phyloP scores from a whole-genome alignment of 352 stramenopile genomes.

The Elongisporangium senticosum region DNA sequence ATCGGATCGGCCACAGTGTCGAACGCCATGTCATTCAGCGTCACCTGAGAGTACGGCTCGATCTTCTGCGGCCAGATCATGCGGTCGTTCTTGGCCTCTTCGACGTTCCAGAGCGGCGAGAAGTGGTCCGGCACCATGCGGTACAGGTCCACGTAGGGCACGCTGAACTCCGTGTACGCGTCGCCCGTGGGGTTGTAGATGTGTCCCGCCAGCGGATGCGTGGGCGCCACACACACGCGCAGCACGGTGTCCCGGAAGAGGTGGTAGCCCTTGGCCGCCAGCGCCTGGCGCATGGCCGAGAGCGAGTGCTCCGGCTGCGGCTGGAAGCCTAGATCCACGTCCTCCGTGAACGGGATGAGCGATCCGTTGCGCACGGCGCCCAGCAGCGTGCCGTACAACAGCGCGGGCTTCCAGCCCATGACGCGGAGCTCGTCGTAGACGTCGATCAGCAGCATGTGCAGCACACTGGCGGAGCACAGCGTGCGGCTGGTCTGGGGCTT shows the following conservation, averaged over 20 bases:
- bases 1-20: conserved; percentile 28
- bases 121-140: conserved; percentile 13
- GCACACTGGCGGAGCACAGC: conserved; percentile 37
- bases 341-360: conserved; percentile 50
- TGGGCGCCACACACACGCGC: conserved; percentile 35
- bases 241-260: conserved; percentile 34
- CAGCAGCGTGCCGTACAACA: conserved; percentile 42
- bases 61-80: conserved; percentile 16
- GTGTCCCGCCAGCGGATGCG: conserved; percentile 24
- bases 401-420: conserved; percentile 15
- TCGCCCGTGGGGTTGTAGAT: conserved; percentile 23
- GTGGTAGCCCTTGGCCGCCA: conserved; percentile 39
- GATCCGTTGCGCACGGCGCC: conserved; percentile 38
- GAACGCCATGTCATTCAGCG: conserved; percentile 27
- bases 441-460: conserved; percentile 52
- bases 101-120: conserved; percentile 5
- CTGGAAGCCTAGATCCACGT: conserved; percentile 40
- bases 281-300: conserved; percentile 10
- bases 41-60: conserved; percentile 17
- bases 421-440: conserved; percentile 36
- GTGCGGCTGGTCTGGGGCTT: conserved; percentile 14
- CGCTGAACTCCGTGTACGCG: conserved; percentile 2
- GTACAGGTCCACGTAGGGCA: conserved; percentile 43
- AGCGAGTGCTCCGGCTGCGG: conserved; percentile 8
- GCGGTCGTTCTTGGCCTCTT: conserved; percentile 7